These are phyloP conservation scores for Letharia lupina DNA, from an alignment of 495 filamentous ascomycete species.

Conservation along the genomic window DNA sequence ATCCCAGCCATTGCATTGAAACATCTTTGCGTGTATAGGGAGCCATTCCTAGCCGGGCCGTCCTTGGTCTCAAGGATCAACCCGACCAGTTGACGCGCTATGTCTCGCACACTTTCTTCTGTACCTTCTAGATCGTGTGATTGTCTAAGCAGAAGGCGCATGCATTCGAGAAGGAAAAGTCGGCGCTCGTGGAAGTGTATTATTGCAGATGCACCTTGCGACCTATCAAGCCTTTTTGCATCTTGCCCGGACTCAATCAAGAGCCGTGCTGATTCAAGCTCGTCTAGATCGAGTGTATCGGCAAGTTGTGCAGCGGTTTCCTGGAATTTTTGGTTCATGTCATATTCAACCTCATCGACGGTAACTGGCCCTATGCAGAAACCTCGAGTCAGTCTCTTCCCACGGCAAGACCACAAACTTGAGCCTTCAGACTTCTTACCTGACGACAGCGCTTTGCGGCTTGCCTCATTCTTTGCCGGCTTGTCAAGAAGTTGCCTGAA, in stretches of 20 bases:
- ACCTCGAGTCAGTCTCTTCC: neutral
- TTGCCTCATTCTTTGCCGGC: constrained; percentile 57
- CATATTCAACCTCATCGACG: constrained; percentile 61
- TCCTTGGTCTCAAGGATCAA: constrained; percentile 41
- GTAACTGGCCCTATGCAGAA: constrained; percentile 54
- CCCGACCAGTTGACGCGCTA: constrained; percentile 37
- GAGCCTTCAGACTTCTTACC: constrained; percentile 29
- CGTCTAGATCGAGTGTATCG: constrained; percentile 82
- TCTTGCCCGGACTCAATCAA: constrained; percentile 61
- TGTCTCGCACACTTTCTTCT: constrained; percentile 29
- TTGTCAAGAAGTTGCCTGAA: constrained; percentile 75
- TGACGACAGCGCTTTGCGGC: constrained; percentile 50
- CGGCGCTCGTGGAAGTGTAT: constrained; percentile 79
- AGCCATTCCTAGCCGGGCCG: constrained; percentile 37
- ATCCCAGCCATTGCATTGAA: constrained; percentile 63
- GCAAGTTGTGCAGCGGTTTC: constrained; percentile 69
- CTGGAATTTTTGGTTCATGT: constrained; percentile 80
- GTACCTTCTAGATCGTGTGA: constrained; percentile 51
- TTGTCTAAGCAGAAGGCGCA: constrained; percentile 64
- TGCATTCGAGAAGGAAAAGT: constrained; percentile 67
- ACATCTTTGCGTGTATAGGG: constrained; percentile 58
- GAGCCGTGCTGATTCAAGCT: constrained; percentile 68
- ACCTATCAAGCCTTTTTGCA: constrained; percentile 53
- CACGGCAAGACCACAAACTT: too few species aligned
- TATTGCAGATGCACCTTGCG: constrained; percentile 62